A percentile compares a stretch with the other conserved stretches of the same genome.
Conservation (phyloP, 1,139 yeast genomes). For the Suhomyces anneliseae region DNA sequence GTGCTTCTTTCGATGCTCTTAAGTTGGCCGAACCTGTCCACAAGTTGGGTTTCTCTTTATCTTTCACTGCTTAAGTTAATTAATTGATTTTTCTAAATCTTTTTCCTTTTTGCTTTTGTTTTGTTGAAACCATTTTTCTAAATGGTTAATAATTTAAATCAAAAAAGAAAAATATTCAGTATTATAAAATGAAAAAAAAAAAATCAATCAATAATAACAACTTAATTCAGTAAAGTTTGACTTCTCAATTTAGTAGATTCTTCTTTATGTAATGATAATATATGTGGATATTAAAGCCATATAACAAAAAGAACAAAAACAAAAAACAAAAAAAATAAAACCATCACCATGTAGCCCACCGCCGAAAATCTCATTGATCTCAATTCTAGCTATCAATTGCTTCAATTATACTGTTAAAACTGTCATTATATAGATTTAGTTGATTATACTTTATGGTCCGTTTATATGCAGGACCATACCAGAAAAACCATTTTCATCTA, state of each 20-base stretch:
- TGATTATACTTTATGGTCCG: too few species aligned
- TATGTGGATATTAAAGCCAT: conserved; percentile 1
- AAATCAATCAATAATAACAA: too few species aligned
- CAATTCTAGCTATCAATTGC: too few species aligned
- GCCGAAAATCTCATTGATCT: too few species aligned
- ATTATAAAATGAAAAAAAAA: too few species aligned
- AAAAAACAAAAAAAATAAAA: too few species aligned
- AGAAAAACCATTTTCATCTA: neutral
- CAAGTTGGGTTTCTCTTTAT: conserved; percentile 93
- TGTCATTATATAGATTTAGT: too few species aligned
- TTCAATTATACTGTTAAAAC: too few species aligned
- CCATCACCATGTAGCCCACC: too few species aligned
- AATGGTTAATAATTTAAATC: neutral
- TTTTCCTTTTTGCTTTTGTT: neutral
- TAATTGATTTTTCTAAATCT: neutral
- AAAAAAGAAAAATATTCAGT: too few species aligned
- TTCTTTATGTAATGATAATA: conserved; percentile 4
- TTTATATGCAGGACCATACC: neutral
- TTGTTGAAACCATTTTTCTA: neutral
- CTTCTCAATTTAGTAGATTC: conserved; percentile 4
- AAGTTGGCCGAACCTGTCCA: conserved; percentile 97
- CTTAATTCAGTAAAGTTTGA: neutral
- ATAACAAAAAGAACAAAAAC: too few species aligned
- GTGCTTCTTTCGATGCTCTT: conserved; percentile 95
- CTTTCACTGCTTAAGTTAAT: conserved; percentile 72